A percentile compares a stretch with the other conserved stretches of the same genome.
These are phyloP conservation scores for Saccharomycopsis sp. DNA, from an alignment of 805 yeast species.

Conservation along the genomic window DNA sequence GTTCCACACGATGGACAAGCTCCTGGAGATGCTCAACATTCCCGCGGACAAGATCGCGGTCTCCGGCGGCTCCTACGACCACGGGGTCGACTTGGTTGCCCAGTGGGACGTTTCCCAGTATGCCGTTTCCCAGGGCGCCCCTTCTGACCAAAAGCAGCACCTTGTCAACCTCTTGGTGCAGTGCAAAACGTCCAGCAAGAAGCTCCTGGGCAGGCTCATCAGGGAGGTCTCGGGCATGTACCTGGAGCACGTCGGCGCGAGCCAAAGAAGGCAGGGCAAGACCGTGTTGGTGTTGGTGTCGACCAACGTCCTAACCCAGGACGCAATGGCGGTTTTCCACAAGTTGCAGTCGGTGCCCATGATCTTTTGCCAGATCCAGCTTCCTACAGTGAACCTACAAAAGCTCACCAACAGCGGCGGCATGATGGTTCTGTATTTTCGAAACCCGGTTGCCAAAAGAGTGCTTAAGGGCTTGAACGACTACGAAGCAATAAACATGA, in stretches of 20 bases:
- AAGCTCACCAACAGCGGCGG: background rate
- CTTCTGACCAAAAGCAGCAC: background rate
- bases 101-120: constrained; percentile 18
- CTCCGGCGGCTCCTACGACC: constrained; percentile 20
- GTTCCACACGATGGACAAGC: constrained; percentile 11
- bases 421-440: constrained; percentile 12
- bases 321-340: constrained; percentile 12
- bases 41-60: background rate
- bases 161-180: constrained; percentile 13
- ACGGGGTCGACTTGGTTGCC: constrained; percentile 18
- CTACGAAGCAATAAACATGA: constrained; percentile 7
- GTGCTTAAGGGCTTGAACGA: constrained; percentile 12
- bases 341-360: constrained; percentile 7
- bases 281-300: constrained; percentile 13
- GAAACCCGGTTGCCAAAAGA: constrained; percentile 11
- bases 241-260: background rate
- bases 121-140: background rate
- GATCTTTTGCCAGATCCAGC: constrained; percentile 6
- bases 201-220: constrained; percentile 11
- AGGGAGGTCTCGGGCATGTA: constrained; percentile 17
- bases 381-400: background rate
- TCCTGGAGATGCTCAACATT: constrained; percentile 7
- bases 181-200: constrained; percentile 17
- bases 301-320: constrained; percentile 10
- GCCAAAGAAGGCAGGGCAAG: background rate